Evolutionary conservation across 495 filamentous ascomycete species (phyloP).

Genomic region (Podospora bellae-mahoneyi): DNA sequence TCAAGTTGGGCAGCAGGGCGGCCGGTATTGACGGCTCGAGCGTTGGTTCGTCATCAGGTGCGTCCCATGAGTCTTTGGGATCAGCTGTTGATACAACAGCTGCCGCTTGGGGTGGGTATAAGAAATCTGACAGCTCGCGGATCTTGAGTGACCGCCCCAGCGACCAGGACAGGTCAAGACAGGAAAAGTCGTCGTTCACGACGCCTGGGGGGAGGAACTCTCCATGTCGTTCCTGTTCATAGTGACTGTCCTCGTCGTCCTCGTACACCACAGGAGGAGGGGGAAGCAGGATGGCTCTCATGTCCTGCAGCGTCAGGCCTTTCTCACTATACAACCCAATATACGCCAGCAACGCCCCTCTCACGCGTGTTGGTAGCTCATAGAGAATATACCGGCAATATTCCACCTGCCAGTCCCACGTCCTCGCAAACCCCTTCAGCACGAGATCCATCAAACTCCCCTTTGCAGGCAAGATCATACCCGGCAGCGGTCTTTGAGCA

Average conservation of each 20-base stretch:
- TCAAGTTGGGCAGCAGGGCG: slow-evolving; percentile 46
- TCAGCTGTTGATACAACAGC: slow-evolving; percentile 1
- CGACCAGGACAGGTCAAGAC: slow-evolving; percentile 62
- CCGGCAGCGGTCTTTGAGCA: not conserved
- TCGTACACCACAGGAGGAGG: slow-evolving; percentile 29
- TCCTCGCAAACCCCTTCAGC: slow-evolving; percentile 58
- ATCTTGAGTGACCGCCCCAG: slow-evolving; percentile 58
- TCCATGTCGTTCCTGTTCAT: slow-evolving; percentile 3
- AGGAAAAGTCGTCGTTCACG: slow-evolving; percentile 52
- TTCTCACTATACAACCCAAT: slow-evolving; percentile 47
- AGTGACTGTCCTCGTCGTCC: slow-evolving; percentile 26
- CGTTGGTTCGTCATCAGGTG: slow-evolving; percentile 20
- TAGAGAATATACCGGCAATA: slow-evolving; percentile 67
- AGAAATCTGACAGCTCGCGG: slow-evolving; percentile 55
- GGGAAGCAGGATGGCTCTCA: slow-evolving; percentile 40
- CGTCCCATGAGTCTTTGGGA: slow-evolving; percentile 44
- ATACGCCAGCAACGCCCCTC: slow-evolving; percentile 61
- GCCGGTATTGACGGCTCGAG: slow-evolving; percentile 25
- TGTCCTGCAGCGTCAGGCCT: slow-evolving; percentile 43
- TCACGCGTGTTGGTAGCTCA: slow-evolving; percentile 58
- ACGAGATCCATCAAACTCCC: slow-evolving; percentile 55
- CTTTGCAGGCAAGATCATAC: slow-evolving; percentile 31
- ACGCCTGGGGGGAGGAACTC: slow-evolving; percentile 20
- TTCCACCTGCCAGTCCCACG: slow-evolving; percentile 65
- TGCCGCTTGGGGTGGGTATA: slow-evolving; percentile 33